Evolutionary conservation across 2,329 filamentous ascomycete species (phyloP).

Genomic region (Amylocarpus encephaloides): DNA sequence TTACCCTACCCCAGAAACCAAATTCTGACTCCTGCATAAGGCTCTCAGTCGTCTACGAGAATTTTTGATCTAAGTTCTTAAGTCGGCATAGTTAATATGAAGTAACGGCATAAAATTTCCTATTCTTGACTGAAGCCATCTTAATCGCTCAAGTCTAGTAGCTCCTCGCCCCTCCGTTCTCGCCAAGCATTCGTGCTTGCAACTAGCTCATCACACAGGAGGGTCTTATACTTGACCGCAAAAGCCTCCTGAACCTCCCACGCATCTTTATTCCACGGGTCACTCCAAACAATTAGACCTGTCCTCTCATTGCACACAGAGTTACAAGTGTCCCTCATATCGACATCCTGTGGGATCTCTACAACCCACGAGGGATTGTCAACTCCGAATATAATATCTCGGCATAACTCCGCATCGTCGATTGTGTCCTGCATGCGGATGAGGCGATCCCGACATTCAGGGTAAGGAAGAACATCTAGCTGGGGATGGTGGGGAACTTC

Average conservation of each 20-base stretch:
- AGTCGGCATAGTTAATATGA: no score
- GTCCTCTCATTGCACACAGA: conserved; percentile 16
- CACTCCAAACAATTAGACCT: conserved; percentile 43
- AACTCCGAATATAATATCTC: conserved; percentile 33
- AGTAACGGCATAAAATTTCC: no score
- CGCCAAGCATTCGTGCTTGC: conserved; percentile 35
- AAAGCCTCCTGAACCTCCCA: conserved; percentile 45
- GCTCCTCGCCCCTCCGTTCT: conserved; percentile 21
- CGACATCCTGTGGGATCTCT: neutral
- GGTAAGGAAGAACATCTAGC: conserved; percentile 34
- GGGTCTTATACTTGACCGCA: conserved; percentile 39
- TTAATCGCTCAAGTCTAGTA: neutral
- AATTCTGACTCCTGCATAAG: no score
- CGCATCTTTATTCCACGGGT: conserved; percentile 37
- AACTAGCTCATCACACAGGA: conserved; percentile 36
- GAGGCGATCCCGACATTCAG: conserved; percentile 36
- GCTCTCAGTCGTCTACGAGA: no score
- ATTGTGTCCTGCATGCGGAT: conserved; percentile 30
- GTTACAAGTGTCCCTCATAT: neutral
- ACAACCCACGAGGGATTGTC: neutral
- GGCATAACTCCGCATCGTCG: conserved; percentile 34
- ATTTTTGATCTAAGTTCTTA: no score
- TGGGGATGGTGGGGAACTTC: conserved; percentile 37
- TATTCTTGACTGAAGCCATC: no score
- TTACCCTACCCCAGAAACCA: no score